Conservation (phyloP, 257 asterid species). For the Cynanchum wilfordii region DNA sequence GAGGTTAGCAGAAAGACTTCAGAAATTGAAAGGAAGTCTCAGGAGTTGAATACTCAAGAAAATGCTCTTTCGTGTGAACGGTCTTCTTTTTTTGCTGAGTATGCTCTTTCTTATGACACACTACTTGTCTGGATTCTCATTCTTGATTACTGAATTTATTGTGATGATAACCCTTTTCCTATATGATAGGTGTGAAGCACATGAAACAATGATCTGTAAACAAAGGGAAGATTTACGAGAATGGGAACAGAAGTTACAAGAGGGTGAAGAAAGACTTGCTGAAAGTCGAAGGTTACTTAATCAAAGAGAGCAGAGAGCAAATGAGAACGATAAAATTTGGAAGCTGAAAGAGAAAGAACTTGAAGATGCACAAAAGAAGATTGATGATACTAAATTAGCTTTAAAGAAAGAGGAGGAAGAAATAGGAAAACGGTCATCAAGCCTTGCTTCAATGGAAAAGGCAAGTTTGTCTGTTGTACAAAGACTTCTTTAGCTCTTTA, state of each 20-base stretch:
- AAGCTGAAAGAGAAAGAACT: conserved; percentile 69
- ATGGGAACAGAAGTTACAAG: conserved; percentile 80
- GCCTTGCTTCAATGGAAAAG: conserved; percentile 60
- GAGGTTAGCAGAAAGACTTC: conserved; percentile 82
- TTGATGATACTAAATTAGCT: conserved; percentile 49
- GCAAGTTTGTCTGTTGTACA: conserved; percentile 33
- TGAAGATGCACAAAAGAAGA: conserved; percentile 60
- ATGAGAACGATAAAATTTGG: conserved; percentile 62
- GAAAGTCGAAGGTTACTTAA: conserved; percentile 80
- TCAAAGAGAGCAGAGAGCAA: conserved; percentile 89
- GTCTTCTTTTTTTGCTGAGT: conserved; percentile 64
- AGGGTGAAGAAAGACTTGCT: conserved; percentile 81
- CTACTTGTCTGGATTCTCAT: not conserved
- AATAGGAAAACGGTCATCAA: conserved; percentile 50
- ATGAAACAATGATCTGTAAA: conserved; percentile 51
- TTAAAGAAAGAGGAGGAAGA: conserved; percentile 80
- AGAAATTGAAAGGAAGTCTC: conserved; percentile 70
- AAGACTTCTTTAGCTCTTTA: not conserved
- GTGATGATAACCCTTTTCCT: conserved; percentile 15
- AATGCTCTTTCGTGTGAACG: conserved; percentile 74
- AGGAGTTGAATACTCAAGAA: conserved; percentile 73
- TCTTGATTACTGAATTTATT: not conserved
- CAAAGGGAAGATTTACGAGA: conserved; percentile 88
- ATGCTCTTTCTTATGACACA: conserved; percentile 21
- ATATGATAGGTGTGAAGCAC: conserved; percentile 62